A percentile compares a stretch with the other conserved stretches of the same genome.
Conservation (phyloP, 1,284 basidiomycete species). For the Anthracocystis walkeri region DNA sequence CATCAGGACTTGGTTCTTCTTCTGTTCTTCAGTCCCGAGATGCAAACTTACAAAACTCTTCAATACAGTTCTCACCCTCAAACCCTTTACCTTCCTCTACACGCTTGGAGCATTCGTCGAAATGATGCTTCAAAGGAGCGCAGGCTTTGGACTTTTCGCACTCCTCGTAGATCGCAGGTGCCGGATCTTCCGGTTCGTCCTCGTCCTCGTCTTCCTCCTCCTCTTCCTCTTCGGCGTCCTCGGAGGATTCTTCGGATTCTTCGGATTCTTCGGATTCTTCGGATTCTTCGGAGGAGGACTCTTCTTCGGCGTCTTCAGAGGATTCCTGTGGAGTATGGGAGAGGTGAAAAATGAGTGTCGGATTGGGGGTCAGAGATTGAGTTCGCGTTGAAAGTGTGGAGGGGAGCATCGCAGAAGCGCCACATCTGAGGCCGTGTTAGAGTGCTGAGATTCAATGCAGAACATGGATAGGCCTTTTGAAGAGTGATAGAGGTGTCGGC, state of each 20-base stretch:
- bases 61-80: constrained; percentile 68
- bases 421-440: background rate
- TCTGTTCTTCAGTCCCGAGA: background rate
- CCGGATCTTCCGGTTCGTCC: constrained; percentile 22
- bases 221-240: constrained; percentile 46
- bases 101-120: constrained; percentile 68
- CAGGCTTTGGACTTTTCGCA: constrained; percentile 68
- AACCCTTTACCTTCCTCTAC: constrained; percentile 67
- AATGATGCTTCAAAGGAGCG: constrained; percentile 67
- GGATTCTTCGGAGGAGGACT: constrained; percentile 31
- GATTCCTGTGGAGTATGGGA: constrained; percentile 23
- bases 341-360: background rate
- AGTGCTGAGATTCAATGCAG: background rate
- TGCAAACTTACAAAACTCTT: constrained; percentile 66
- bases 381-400: background rate
- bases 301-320: constrained; percentile 40
- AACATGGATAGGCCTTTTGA: background rate
- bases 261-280: constrained; percentile 53
- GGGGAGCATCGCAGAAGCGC: background rate
- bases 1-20: background rate
- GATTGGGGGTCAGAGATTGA: constrained; percentile 8
- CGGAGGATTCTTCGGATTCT: constrained; percentile 55
- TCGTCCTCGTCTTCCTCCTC: constrained; percentile 37
- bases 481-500: background rate
- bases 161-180: constrained; percentile 60